These are phyloP conservation scores for Sporothrix pallida DNA, from an alignment of 2,329 filamentous ascomycete genomes.

Conservation along the genomic window DNA sequence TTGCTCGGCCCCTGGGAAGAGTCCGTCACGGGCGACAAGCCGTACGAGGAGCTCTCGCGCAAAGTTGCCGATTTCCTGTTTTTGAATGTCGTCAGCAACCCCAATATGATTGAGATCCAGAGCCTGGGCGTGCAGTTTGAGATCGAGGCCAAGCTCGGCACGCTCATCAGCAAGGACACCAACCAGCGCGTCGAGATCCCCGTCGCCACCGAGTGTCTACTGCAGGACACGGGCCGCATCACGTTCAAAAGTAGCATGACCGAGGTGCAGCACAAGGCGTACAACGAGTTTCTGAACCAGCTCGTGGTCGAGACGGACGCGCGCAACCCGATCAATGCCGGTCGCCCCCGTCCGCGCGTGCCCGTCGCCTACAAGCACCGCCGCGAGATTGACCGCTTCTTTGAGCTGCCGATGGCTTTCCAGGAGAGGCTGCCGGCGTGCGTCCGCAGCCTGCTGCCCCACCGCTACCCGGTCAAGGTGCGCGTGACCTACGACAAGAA, in stretches of 20 bases:
- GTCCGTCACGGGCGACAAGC: conserved; percentile 71
- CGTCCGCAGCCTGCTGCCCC: conserved; percentile 65
- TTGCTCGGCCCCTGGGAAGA: conserved; percentile 66
- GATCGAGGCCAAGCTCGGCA: conserved; percentile 92
- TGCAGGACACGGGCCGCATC: conserved; percentile 61
- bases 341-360: conserved; percentile 56
- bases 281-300: conserved; percentile 85
- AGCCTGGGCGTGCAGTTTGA: conserved; percentile 77
- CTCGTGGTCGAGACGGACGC: conserved; percentile 65
- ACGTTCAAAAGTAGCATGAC: conserved; percentile 90
- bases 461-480: conserved; percentile 64
- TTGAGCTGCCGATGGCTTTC: conserved; percentile 68
- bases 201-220: conserved; percentile 72
- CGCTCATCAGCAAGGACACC: conserved; percentile 74
- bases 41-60: conserved; percentile 76
- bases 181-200: conserved; percentile 71
- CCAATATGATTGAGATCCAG: conserved; percentile 67
- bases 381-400: conserved; percentile 86
- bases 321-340: conserved; percentile 54
- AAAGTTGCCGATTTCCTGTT: conserved; percentile 82
- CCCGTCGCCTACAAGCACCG: conserved; percentile 81
- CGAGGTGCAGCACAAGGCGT: conserved; percentile 78
- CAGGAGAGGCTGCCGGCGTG: conserved; percentile 67
- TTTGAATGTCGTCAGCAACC: conserved; percentile 68
- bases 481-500: conserved; percentile 80